Conservation (phyloP, 148 eudicot species). For the Euryodendron excelsum region DNA sequence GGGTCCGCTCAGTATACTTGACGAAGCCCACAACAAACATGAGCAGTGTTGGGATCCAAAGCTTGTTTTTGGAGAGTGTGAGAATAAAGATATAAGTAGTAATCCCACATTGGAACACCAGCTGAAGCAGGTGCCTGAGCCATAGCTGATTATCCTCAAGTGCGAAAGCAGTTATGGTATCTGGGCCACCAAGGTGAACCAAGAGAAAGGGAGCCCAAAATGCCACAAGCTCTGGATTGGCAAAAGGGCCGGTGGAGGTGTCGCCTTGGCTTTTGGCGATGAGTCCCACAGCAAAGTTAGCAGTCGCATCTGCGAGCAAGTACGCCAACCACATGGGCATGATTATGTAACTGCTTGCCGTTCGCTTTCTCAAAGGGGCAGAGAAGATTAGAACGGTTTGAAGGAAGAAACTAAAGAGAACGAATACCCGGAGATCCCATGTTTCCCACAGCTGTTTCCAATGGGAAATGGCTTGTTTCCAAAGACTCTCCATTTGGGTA, state of each 20-base stretch:
- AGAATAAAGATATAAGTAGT: slow-evolving; percentile 30
- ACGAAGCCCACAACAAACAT: slow-evolving; percentile 28
- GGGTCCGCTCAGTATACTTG: slow-evolving; percentile 33
- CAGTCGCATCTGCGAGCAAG: slow-evolving; percentile 38
- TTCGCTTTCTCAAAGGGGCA: slow-evolving; percentile 32
- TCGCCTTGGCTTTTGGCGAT: slow-evolving; percentile 27
- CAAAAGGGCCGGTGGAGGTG: neutral
- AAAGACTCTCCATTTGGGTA: no score
- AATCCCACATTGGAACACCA: slow-evolving; percentile 29
- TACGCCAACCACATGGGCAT: slow-evolving; percentile 41
- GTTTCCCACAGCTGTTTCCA: slow-evolving; percentile 8
- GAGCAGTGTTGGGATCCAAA: slow-evolving; percentile 26
- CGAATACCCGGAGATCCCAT: slow-evolving; percentile 35
- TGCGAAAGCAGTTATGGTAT: slow-evolving; percentile 41
- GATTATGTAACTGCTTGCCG: slow-evolving; percentile 11
- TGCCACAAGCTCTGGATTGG: slow-evolving; percentile 16
- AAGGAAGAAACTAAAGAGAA: slow-evolving; percentile 28
- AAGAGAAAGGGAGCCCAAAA: slow-evolving; percentile 44
- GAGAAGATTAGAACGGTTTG: slow-evolving; percentile 27
- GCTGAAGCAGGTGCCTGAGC: slow-evolving; percentile 33
- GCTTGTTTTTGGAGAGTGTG: slow-evolving; percentile 12
- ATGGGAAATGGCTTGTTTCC: no score
- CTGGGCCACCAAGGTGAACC: slow-evolving; percentile 41
- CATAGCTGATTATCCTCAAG: slow-evolving; percentile 46
- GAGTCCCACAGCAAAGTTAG: slow-evolving; percentile 40